Evolutionary conservation across 2,329 filamentous ascomycete species (phyloP).

Genomic region (Arthroderma sp.): DNA sequence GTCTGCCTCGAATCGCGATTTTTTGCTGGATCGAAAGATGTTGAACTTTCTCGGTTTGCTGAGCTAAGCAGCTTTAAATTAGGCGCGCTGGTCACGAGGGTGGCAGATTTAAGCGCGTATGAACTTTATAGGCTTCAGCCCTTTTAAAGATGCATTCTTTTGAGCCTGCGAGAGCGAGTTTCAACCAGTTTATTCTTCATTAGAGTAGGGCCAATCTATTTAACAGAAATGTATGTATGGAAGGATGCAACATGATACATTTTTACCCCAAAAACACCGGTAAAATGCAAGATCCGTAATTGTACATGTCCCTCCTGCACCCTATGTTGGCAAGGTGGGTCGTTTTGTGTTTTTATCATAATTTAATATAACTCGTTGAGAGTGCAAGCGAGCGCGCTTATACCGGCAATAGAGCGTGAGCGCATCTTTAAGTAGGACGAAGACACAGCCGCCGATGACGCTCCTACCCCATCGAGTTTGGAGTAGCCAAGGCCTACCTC

Average conservation of each 20-base stretch:
- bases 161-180: not conserved
- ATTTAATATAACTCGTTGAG: slow-evolving; percentile 36
- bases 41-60: not conserved
- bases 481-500: slow-evolving; percentile 52
- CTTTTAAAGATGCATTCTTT: not conserved
- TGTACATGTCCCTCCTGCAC: not conserved
- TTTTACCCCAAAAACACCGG: not conserved
- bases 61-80: not conserved
- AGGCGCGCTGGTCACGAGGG: not conserved
- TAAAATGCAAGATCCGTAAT: not conserved
- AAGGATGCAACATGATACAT: not conserved
- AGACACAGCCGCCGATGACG: slow-evolving; percentile 75
- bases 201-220: not conserved
- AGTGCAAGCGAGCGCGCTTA: slow-evolving; percentile 37
- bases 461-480: slow-evolving; percentile 82
- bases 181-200: not conserved
- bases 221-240: not conserved
- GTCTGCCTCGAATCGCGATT: not conserved
- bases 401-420: slow-evolving; percentile 47
- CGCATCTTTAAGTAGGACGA: slow-evolving; percentile 68
- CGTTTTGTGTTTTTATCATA: slow-evolving; percentile 34
- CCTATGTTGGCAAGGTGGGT: slow-evolving; percentile 12
- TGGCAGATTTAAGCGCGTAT: not conserved
- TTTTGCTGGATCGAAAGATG: not conserved
- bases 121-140: not conserved